These are phyloP conservation scores for Leonotis leonurus DNA, from an alignment of 257 asterid genomes.

Conservation along the genomic window DNA sequence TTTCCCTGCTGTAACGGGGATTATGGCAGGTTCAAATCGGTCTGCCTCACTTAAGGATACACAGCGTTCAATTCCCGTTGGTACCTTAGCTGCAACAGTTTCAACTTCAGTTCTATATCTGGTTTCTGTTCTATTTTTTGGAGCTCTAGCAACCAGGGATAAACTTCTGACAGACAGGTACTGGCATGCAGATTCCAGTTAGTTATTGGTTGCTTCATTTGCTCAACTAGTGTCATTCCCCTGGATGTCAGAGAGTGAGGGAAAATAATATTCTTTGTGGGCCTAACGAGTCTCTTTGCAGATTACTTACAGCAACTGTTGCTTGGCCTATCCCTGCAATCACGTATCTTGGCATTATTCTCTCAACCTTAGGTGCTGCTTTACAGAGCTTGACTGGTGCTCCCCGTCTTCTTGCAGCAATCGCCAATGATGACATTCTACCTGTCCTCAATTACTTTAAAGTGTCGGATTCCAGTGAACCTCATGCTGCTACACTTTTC, in stretches of 20 bases:
- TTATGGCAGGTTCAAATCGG: constrained; percentile 99
- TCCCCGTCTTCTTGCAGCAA: constrained; percentile 98
- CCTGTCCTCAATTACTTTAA: constrained; percentile 94
- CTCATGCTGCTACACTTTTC: constrained; percentile 83
- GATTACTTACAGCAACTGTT: constrained; percentile 95
- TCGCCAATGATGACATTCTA: constrained; percentile 93
- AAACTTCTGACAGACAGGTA: constrained; percentile 97
- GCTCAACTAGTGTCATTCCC: too few relatives aligned
- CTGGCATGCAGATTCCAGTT: too few relatives aligned
- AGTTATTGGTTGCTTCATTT: constrained; percentile 11
- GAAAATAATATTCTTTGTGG: constrained; percentile 12
- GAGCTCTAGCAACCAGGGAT: constrained; percentile 91
- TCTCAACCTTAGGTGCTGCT: constrained; percentile 98
- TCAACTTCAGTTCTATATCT: constrained; percentile 70
- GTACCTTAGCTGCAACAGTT: constrained; percentile 91
- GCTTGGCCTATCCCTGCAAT: constrained; percentile 97
- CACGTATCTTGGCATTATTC: constrained; percentile 83
- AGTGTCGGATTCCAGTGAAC: constrained; percentile 86
- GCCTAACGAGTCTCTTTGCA: constrained; percentile 42
- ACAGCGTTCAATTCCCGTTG: constrained; percentile 92
- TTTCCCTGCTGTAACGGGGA: constrained; percentile 99
- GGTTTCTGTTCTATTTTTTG: constrained; percentile 72
- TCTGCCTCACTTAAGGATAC: constrained; percentile 98
- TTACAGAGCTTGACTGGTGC: constrained; percentile 97
- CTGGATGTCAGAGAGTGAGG: background rate